Evolutionary conservation across 2,329 filamentous ascomycete species (phyloP), one percentile per base, ranked within the genome.

Genomic region (Xylariaceae sp.): DNA sequence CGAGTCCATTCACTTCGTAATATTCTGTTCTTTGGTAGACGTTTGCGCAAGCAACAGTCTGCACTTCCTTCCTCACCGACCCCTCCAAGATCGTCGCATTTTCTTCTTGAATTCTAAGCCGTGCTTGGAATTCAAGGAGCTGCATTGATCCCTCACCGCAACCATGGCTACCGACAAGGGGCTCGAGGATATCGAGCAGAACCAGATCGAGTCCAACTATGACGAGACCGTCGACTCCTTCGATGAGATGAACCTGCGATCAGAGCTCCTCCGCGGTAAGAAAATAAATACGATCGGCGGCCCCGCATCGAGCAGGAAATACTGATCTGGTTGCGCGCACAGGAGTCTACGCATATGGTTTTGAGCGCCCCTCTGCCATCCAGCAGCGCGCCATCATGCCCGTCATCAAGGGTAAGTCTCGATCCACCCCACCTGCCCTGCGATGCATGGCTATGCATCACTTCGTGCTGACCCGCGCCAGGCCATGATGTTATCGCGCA

Each of bases 381-480:
- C 92, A 98, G 83, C 88, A 94, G 83, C 90, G 93, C 63, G 92
- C 92, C 56, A 98, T 98, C 69, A 94, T 96, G 84, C 93, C 92
- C 60, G 92, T 98, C 63, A 96, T 98, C 77, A 95, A 96, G 80
- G 89, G 86, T 92, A 72, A 64, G 82, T 65, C 23, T 19, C 8
- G 18, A 27, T 32, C 14, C 36, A 32, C 18, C 32, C 19, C n/a
- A 19, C 21, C n/a, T 33, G 3, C 19, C 7, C 13, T 15, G 12
- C 24, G n/a, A 10, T 19, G 24, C 16, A 17, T 21, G 13, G 16
- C 8, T 8, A 23, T 25, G 14, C 21, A 25, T 28, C 11, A 25
- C 10, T 28, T 47, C 29, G 44, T 37, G 19, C 38, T 35, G 21
- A 37, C 27, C 13, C 31, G 25, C 39, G 24, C 41, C 55, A 87